These are phyloP conservation scores for Thalassiosira sp. DNA, from an alignment of 352 stramenopile genomes.

Conservation along the genomic window DNA sequence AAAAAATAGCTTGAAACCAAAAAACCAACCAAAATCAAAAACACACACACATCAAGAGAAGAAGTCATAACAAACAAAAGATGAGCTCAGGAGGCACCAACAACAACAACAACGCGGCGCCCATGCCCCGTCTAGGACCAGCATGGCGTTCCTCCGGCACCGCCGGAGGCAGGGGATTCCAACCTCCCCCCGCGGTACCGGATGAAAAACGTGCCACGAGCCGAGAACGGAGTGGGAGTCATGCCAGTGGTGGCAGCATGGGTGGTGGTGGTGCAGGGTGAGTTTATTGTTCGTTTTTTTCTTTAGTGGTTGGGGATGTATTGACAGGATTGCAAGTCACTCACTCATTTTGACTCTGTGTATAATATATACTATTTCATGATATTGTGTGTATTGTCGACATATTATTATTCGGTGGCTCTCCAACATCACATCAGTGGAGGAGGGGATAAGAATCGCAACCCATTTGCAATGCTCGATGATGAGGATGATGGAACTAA, in stretches of 20 bases:
- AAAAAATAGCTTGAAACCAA: no score
- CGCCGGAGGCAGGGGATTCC: conserved; percentile 55
- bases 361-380: no score
- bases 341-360: no score
- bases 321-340: no score
- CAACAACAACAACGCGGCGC: no score
- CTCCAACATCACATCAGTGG: neutral
- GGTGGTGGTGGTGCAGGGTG: neutral
- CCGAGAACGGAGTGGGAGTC: conserved; percentile 39
- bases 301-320: no score
- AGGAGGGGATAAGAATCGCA: conserved; percentile 36
- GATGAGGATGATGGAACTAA: conserved; percentile 54
- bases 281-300: neutral
- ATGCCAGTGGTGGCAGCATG: conserved; percentile 19
- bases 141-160: conserved; percentile 26
- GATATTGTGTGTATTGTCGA: no score
- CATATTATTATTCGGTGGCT: neutral
- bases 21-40: no score
- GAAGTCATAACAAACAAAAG: no score
- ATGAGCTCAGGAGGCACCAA: no score
- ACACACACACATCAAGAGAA: no score
- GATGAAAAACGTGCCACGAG: conserved; percentile 21
- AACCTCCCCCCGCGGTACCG: conserved; percentile 62
- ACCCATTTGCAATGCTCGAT: conserved; percentile 70
- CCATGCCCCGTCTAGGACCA: conserved; percentile 42